Percentiles rank a stretch among this genome's conserved stretches.
phyloP scores from a whole-genome alignment of 352 stramenopile genomes.

The Poterioochromonas sp. region DNA sequence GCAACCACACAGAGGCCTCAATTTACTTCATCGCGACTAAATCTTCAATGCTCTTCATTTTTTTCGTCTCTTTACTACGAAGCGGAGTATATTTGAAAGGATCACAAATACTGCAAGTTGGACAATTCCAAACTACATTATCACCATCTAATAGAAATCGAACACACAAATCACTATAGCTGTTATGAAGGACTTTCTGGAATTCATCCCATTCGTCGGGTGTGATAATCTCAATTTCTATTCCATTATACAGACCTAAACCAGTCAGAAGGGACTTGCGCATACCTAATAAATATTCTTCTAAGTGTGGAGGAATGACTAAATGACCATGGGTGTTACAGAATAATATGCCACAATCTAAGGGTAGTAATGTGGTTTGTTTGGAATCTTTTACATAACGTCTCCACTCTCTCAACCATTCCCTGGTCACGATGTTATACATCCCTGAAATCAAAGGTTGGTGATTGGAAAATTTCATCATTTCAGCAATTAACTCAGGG shows the following conservation, averaged over 20 bases:
- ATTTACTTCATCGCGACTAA: no score
- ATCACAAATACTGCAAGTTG: neutral
- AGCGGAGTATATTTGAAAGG: no score
- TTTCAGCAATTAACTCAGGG: no score
- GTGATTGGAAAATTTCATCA: no score
- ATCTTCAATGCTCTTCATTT: no score
- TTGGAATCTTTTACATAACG: neutral
- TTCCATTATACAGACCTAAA: neutral
- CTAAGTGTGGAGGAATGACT: neutral
- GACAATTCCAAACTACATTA: neutral
- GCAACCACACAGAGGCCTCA: no score
- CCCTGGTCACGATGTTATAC: neutral
- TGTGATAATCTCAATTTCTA: neutral
- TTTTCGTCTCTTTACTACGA: no score
- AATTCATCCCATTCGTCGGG: slow-evolving; percentile 4
- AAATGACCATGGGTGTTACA: neutral
- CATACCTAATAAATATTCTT: slow-evolving; percentile 11
- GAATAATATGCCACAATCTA: slow-evolving; percentile 2
- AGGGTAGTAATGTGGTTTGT: neutral
- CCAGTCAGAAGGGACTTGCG: neutral
- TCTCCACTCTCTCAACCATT: slow-evolving; percentile 14
- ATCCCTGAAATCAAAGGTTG: neutral
- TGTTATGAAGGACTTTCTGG: neutral
- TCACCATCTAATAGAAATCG: no score
- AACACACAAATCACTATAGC: no score